These are phyloP conservation scores for Smallanthus sonchifolius DNA, from an alignment of 129 eudicot species.

Conservation along the genomic window DNA sequence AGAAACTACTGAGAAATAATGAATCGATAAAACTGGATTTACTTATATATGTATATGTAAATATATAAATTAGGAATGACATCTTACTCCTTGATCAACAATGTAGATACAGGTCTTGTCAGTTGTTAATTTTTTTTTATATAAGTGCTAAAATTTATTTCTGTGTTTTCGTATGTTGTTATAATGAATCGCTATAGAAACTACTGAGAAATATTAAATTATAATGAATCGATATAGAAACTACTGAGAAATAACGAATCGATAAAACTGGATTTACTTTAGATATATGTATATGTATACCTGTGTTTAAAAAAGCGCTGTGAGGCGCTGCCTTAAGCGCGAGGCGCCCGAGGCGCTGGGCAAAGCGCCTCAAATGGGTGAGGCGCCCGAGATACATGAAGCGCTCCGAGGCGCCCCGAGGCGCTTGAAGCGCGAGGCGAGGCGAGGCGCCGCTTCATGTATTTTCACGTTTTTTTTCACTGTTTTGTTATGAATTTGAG, in stretches of 20 bases:
- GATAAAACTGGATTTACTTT: neutral
- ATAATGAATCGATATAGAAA: neutral
- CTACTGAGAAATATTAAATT: neutral
- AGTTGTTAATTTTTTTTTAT: neutral
- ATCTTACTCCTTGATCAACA: neutral
- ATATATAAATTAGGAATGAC: neutral
- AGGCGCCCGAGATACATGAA: too few species aligned
- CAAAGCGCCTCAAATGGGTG: too few species aligned
- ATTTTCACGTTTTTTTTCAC: too few species aligned
- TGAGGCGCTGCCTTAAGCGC: too few species aligned
- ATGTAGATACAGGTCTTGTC: conserved; percentile 8
- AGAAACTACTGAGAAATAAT: neutral
- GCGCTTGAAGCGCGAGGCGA: too few species aligned
- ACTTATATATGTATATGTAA: conserved; percentile 1
- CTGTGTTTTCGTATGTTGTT: neutral
- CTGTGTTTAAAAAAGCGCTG: too few species aligned
- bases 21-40: neutral
- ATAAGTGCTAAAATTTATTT: conserved; percentile 7
- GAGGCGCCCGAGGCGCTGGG: too few species aligned
- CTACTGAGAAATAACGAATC: neutral
- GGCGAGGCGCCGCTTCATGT: too few species aligned
- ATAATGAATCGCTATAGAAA: neutral
- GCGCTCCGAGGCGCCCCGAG: too few species aligned
- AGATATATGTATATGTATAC: neutral
- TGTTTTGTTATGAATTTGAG: too few species aligned